Evolutionary conservation across 2,329 filamentous ascomycete species (phyloP).

Genomic region (Curvularia sp.): DNA sequence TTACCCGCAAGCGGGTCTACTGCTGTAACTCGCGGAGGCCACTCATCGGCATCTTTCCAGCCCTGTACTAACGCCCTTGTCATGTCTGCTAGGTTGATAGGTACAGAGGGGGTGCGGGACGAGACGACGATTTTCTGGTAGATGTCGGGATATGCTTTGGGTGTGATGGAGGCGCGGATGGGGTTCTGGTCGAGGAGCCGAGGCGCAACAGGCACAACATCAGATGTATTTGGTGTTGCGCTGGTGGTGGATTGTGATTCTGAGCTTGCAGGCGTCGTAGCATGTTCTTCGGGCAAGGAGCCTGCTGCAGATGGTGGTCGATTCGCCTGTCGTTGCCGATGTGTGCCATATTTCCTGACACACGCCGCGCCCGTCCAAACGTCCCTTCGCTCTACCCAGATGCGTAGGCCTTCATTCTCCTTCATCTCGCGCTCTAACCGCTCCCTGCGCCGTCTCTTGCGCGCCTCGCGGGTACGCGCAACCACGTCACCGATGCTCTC

Average conservation of each 20-base stretch:
- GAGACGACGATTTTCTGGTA: constrained; percentile 89
- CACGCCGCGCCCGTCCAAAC: constrained; percentile 79
- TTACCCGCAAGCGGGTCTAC: constrained; percentile 56
- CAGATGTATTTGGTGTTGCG: constrained; percentile 23
- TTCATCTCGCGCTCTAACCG: constrained; percentile 54
- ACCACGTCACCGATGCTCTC: constrained; percentile 54
- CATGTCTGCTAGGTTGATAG: constrained; percentile 85
- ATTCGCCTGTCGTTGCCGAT: constrained; percentile 10
- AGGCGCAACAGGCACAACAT: constrained; percentile 73
- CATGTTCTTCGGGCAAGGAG: constrained; percentile 18
- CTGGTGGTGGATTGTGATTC: constrained; percentile 15
- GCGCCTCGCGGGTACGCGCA: constrained; percentile 34
- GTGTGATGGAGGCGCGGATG: constrained; percentile 78
- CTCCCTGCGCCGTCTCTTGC: constrained; percentile 50
- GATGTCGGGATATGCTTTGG: constrained; percentile 77
- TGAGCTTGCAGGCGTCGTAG: constrained; percentile 13
- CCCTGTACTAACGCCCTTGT: constrained; percentile 81
- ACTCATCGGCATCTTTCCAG: constrained; percentile 93
- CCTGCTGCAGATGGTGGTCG: constrained; percentile 12
- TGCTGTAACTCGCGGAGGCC: constrained; percentile 73
- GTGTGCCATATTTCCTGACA: constrained; percentile 53
- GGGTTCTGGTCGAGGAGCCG: constrained; percentile 77
- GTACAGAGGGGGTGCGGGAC: constrained; percentile 80
- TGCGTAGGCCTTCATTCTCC: constrained; percentile 84
- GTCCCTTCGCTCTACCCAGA: constrained; percentile 78